phyloP scores from a whole-genome alignment of 2,329 filamentous ascomycete species.

The Dothidotthia symphoricarpi region DNA sequence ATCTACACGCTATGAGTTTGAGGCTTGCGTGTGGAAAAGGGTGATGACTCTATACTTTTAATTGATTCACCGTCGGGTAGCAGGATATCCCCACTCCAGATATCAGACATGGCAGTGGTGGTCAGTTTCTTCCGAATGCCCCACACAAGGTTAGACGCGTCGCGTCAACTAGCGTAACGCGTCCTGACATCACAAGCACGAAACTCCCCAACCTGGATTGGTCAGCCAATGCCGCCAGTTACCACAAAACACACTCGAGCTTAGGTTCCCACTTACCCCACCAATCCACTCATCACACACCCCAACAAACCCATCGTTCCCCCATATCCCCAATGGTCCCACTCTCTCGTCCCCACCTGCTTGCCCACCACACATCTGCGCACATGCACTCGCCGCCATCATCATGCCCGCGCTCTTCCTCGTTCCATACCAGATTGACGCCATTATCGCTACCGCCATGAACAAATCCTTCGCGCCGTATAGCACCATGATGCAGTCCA shows the following conservation, averaged over 20 bases:
- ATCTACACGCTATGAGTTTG: slow-evolving; percentile 17
- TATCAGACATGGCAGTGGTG: slow-evolving; percentile 27
- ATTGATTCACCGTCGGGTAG: slow-evolving; percentile 27
- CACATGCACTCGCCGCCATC: slow-evolving; percentile 44
- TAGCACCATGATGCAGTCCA: slow-evolving; percentile 48
- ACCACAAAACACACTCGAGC: neutral
- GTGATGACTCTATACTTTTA: slow-evolving; percentile 17
- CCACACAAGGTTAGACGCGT: no score
- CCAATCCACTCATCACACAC: slow-evolving; percentile 31
- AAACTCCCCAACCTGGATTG: no score
- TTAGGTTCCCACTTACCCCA: slow-evolving; percentile 9
- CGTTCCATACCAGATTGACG: slow-evolving; percentile 42
- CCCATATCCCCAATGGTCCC: slow-evolving; percentile 53
- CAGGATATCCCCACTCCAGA: slow-evolving; percentile 37
- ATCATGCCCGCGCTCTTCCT: slow-evolving; percentile 47
- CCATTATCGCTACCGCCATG: slow-evolving; percentile 46
- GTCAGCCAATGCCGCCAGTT: no score
- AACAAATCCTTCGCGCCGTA: slow-evolving; percentile 54
- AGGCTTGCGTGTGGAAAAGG: neutral
- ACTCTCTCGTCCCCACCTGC: slow-evolving; percentile 44
- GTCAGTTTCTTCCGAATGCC: neutral
- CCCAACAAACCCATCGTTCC: slow-evolving; percentile 40
- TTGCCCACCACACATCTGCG: slow-evolving; percentile 44
- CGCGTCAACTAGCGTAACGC: no score
- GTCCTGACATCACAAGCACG: no score